Evolutionary conservation across 768 basidiomycete species (phyloP).

Genomic region (Pluteus cervinus): DNA sequence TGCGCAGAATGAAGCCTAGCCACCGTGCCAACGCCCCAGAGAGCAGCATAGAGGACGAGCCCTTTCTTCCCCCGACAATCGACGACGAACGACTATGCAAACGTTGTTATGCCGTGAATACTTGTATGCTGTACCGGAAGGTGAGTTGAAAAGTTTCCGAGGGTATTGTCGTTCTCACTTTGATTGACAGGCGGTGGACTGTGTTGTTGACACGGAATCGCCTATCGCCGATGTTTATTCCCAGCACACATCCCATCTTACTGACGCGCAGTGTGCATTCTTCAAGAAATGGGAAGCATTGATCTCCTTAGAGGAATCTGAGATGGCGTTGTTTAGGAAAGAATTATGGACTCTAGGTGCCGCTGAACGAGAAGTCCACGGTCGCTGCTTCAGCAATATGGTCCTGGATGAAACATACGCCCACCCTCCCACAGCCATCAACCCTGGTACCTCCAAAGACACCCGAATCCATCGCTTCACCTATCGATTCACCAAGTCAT

Average conservation of each 20-base stretch:
- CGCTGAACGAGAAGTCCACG: slow-evolving; percentile 68
- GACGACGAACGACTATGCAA: slow-evolving; percentile 77
- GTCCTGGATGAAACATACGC: slow-evolving; percentile 44
- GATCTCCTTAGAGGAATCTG: slow-evolving; percentile 74
- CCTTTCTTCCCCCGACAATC: slow-evolving; percentile 82
- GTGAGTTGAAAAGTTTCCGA: slow-evolving; percentile 25
- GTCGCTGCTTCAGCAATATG: slow-evolving; percentile 85
- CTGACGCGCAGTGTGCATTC: slow-evolving; percentile 58
- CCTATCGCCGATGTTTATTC: slow-evolving; percentile 65
- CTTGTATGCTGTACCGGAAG: slow-evolving; percentile 93
- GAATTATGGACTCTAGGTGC: slow-evolving; percentile 94
- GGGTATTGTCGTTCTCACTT: not conserved
- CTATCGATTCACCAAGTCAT: slow-evolving; percentile 59
- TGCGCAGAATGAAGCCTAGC: slow-evolving; percentile 32
- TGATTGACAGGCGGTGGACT: slow-evolving; percentile 58
- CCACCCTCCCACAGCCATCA: too few species aligned
- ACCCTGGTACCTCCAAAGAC: too few species aligned
- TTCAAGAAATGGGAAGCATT: slow-evolving; percentile 90
- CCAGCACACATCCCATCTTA: slow-evolving; percentile 78
- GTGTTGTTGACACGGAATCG: slow-evolving; percentile 43
- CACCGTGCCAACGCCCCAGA: slow-evolving; percentile 4
- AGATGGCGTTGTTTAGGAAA: slow-evolving; percentile 57
- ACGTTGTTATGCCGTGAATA: slow-evolving; percentile 75
- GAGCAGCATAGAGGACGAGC: slow-evolving; percentile 22
- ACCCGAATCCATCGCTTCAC: slow-evolving; percentile 73